A percentile compares a stretch with the other conserved stretches of the same genome.
phyloP scores from a whole-genome alignment of 2,329 filamentous ascomycete species.

The Diaporthe capsici region DNA sequence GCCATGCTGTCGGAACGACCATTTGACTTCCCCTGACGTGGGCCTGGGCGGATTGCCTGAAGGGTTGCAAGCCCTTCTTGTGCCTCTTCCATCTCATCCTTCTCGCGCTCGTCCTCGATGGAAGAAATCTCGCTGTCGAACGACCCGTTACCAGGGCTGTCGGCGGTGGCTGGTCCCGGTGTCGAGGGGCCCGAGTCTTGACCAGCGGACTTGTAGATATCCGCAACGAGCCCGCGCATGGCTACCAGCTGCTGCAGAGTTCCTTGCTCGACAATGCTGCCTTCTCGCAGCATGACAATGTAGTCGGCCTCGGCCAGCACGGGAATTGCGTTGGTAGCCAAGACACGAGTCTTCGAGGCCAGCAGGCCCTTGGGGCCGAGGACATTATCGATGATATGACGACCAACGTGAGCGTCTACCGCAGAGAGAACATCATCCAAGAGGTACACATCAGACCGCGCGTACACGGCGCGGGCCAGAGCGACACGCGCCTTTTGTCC shows the following conservation, averaged over 20 bases:
- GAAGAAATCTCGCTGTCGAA: constrained; percentile 69
- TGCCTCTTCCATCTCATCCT: constrained; percentile 80
- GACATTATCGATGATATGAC: constrained; percentile 95
- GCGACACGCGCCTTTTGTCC: constrained; percentile 96
- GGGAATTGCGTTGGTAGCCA: constrained; percentile 95
- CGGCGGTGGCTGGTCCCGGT: constrained; percentile 28
- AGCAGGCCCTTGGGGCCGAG: constrained; percentile 88
- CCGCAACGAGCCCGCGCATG: constrained; percentile 91
- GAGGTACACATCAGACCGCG: constrained; percentile 95
- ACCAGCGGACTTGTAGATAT: constrained; percentile 83
- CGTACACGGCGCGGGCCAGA: constrained; percentile 93
- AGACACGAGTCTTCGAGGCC: constrained; percentile 86
- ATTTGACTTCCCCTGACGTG: constrained; percentile 57
- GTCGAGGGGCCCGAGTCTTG: constrained; percentile 59
- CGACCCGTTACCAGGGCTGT: constrained; percentile 60
- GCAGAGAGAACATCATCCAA: constrained; percentile 95
- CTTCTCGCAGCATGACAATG: constrained; percentile 87
- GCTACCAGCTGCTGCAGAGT: constrained; percentile 93
- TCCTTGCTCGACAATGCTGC: constrained; percentile 86
- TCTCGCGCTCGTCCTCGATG: constrained; percentile 68
- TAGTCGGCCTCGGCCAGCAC: constrained; percentile 91
- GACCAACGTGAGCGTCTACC: constrained; percentile 97
- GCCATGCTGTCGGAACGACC: constrained; percentile 78
- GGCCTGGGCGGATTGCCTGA: constrained; percentile 40
- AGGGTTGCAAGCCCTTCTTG: constrained; percentile 84